A percentile compares a stretch with the other conserved stretches of the same genome.
These are phyloP conservation scores for Arabidopsis hybrid DNA, from an alignment of 441 rosid species.

Conservation along the genomic window DNA sequence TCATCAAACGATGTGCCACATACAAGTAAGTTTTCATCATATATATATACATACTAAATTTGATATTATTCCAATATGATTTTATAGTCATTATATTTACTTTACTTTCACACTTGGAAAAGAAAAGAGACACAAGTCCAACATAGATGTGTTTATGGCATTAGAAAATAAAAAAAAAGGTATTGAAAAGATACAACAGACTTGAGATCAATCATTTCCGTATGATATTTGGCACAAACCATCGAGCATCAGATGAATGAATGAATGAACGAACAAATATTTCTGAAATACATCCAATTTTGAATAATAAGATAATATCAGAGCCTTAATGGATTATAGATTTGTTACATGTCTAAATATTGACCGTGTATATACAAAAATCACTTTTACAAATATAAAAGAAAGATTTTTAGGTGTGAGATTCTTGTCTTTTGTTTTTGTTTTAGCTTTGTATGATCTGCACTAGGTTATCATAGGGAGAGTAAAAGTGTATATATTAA, in stretches of 20 bases:
- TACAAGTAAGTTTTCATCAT: no score
- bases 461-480: no score
- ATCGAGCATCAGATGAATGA: neutral
- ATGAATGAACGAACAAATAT: constrained; percentile 7
- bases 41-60: no score
- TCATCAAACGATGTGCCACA: no score
- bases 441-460: no score
- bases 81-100: no score
- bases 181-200: neutral
- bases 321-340: neutral
- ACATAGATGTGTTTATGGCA: neutral
- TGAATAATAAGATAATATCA: neutral
- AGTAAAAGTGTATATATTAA: no score
- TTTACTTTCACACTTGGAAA: neutral
- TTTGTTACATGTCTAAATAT: neutral
- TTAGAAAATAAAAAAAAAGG: neutral
- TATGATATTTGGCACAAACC: constrained; percentile 14
- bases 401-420: neutral
- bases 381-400: neutral
- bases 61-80: no score
- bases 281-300: neutral
- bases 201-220: neutral
- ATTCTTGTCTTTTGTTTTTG: neutral
- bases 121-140: neutral
- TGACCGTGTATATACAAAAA: neutral